Base-by-base conservation (phyloP, 306 rosid genomes). In the Cicer chorassanicum region DNA sequence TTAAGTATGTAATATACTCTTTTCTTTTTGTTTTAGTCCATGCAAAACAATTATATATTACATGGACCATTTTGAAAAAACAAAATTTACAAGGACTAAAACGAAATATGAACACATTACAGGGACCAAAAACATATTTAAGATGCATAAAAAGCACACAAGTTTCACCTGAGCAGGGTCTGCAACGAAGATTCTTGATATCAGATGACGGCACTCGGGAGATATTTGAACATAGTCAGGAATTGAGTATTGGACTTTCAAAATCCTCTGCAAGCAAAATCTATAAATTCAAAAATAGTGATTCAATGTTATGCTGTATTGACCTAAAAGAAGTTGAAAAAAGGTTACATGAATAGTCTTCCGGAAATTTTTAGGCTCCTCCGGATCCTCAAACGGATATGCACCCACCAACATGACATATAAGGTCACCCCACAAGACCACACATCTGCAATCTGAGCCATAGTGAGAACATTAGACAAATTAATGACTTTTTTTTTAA, bases 351-450 rank as follows among this genome's bases (percentile, higher is more conserved):
- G 96, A 73, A 94, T 94, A 51, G 98, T 91, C 86, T 90, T 94
- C 65, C 93, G 90, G 76, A 94, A 91, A 87, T 91, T 94, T 79
- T 87, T 91, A 48, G 98, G 98, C 80, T 93, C 97, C 55, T 79
- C 96, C 1, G 97, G 96, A 80, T 93, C 97, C 87, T 93, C 97
- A 12, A 94, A 94, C 68, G 98, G 98, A 83, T 91, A 94, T 62
- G 97, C 91, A 48, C 97, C 98, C 64, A 90, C 93, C 91, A 94
- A 88, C 98, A 93, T 93, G 73, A 93, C 98, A 70, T 91, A 93
- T 60, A 93, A 88, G 77, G 98, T 93, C 77, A 93, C 97, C 73
- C 98, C 98, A 86, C 98, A 91, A 18, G 98, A 93, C 98, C 98
- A 93, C 34, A 91, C 98, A 72, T 93, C 98, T 5, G 98, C 98